These are phyloP conservation scores for Fomes fomentarius DNA, from an alignment of 1,284 basidiomycete species.

Conservation along the genomic window DNA sequence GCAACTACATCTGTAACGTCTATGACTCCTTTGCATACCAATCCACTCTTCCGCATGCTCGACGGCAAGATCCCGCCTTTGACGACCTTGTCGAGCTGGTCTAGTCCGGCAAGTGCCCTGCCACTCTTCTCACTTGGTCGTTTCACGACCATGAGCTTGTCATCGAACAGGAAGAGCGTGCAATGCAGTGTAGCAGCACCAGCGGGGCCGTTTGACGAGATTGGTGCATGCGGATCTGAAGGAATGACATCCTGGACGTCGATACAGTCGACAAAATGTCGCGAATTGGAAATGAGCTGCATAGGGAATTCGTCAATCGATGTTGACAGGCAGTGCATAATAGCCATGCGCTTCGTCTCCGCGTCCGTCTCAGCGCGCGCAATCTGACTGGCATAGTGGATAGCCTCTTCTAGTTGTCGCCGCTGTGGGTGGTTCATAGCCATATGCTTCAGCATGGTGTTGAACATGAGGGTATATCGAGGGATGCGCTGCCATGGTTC, in stretches of 20 bases:
- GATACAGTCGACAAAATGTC: slow-evolving; percentile 90
- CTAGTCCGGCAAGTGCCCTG: slow-evolving; percentile 78
- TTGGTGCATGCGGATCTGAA: slow-evolving; percentile 37
- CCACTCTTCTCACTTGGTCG: slow-evolving; percentile 81
- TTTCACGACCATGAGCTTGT: slow-evolving; percentile 92
- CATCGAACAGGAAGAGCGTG: slow-evolving; percentile 93
- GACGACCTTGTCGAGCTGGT: slow-evolving; percentile 78
- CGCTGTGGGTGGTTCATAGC: slow-evolving; percentile 76
- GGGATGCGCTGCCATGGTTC: slow-evolving; percentile 99
- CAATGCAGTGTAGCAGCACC: slow-evolving; percentile 61
- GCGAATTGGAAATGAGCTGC: slow-evolving; percentile 81
- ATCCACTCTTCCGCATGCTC: slow-evolving; percentile 75
- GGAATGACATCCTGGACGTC: slow-evolving; percentile 87
- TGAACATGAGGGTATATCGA: slow-evolving; percentile 92
- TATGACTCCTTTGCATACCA: slow-evolving; percentile 87
- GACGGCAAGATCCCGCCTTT: slow-evolving; percentile 60
- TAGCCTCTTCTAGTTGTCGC: slow-evolving; percentile 84
- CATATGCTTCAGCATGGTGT: slow-evolving; percentile 90
- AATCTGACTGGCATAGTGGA: slow-evolving; percentile 87
- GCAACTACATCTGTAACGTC: slow-evolving; percentile 85
- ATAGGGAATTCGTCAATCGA: slow-evolving; percentile 93
- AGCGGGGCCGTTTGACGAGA: slow-evolving; percentile 39
- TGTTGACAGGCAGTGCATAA: slow-evolving; percentile 85
- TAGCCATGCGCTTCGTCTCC: slow-evolving; percentile 86
- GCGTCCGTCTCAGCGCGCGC: slow-evolving; percentile 93